Base-by-base conservation (phyloP, 139 green algal species). In the Coccomyxa sp. region DNA sequence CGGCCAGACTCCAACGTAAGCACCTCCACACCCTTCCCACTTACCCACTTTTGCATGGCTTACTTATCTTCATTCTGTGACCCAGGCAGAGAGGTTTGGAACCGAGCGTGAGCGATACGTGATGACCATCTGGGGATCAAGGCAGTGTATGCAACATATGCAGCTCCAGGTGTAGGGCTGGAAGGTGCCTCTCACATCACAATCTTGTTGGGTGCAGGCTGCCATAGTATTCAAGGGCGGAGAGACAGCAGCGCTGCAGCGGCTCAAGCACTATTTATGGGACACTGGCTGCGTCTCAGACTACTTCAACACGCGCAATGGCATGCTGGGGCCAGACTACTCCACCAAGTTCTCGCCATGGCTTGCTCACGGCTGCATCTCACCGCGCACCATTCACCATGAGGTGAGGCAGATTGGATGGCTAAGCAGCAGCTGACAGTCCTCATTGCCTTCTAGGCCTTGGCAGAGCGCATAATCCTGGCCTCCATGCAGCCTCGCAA, bases 231-330 rank as follows among this genome's bases (percentile, higher is more conserved):
- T 97, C 85, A 90, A 91, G 86, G 96, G 96, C 36, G 96, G 96
- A 10, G 96, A 99, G 85, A 89, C 84, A 0, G 89, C 80, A 2
- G 96, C 94, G 0, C 86, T 98, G 70, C 86, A 86, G n/a, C 86
- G 96, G 4, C 87, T 99, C 7, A 86, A 95, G 76, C 90, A 98
- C 86, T 99, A 99, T 82, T 84, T 99, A 10, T 99, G 93, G 92
- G 95, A 95, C 64, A 89, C 78, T 5, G 86, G 96, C 77, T 76
- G 88, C 0, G 38, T 97, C 31, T 77, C 84, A 68, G 89, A 71
- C 39, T 97, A 96, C 84, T 96, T 95, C 78, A 79, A 96, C 39
- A 96, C 87, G 0, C 82, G 94, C 40, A 97, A 98, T 79, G 96
- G 95, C 81, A 98, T 99, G 95, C 81, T 98, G 39, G 96, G 95